Percentiles rank a stretch among this genome's conserved stretches.
Conservation (phyloP, 495 filamentous ascomycete genomes). For the Penicillium herquei region DNA sequence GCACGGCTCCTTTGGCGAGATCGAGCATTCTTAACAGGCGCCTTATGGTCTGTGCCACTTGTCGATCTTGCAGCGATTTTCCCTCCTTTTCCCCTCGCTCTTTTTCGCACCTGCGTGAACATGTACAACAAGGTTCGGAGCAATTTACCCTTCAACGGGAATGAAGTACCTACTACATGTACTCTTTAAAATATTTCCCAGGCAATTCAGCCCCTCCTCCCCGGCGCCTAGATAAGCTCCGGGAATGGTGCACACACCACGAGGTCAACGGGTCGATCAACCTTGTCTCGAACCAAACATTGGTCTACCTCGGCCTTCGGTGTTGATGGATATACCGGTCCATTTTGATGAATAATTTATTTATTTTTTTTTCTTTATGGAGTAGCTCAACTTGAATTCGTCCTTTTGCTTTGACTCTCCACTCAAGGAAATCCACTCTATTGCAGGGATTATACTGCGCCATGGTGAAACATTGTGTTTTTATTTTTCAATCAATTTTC, state of each 20-base stretch:
- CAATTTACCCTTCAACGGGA: background rate
- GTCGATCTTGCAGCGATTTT: constrained; percentile 13
- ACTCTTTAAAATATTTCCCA: too few relatives aligned
- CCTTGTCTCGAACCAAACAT: constrained; percentile 21
- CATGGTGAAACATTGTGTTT: constrained; percentile 21
- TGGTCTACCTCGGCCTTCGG: background rate
- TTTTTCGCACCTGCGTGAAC: background rate
- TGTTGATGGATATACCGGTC: too few relatives aligned
- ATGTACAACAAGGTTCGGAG: background rate
- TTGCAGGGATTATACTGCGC: constrained; percentile 25
- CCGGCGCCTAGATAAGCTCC: constrained; percentile 23
- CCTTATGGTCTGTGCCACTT: constrained; percentile 9
- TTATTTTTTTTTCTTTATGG: background rate
- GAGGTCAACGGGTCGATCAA: constrained; percentile 34
- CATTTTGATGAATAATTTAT: background rate
- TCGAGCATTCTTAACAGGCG: constrained; percentile 11
- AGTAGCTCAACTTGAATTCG: background rate
- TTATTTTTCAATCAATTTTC: background rate
- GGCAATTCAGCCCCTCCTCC: background rate
- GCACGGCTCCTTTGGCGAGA: background rate
- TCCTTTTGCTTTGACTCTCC: constrained; percentile 5
- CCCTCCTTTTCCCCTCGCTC: background rate
- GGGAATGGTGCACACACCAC: constrained; percentile 1
- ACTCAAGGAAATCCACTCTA: constrained; percentile 15
- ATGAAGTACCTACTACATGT: too few relatives aligned